Evolutionary conservation across 2,329 filamentous ascomycete genomes (phyloP).

Genomic region (Neurospora sp.): DNA sequence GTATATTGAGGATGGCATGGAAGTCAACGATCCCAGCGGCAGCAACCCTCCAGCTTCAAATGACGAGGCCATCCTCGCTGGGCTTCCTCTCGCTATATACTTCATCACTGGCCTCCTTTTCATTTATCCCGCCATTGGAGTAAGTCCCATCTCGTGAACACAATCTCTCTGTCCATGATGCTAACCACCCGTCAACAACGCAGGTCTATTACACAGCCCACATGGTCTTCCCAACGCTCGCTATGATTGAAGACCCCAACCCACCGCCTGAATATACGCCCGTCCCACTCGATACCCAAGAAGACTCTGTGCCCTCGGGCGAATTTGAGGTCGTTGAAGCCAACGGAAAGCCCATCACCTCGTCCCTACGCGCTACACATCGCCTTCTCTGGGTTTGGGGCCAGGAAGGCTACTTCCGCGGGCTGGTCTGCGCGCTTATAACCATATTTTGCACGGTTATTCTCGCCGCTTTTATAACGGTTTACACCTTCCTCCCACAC

Average conservation of each 20-base stretch:
- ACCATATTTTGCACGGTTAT: conserved; percentile 23
- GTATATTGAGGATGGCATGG: conserved; percentile 2
- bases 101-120: background rate
- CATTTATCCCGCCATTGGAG: background rate
- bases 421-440: conserved; percentile 42
- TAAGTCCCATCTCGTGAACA: background rate
- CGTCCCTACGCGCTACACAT: conserved; percentile 40
- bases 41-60: conserved; percentile 17
- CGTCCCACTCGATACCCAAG: conserved; percentile 30
- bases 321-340: conserved; percentile 23
- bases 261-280: conserved; percentile 42
- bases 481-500: conserved; percentile 21
- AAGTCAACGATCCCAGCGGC: conserved; percentile 22
- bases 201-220: conserved; percentile 42
- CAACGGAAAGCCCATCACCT: conserved; percentile 32
- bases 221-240: conserved; percentile 41
- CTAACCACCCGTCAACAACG: conserved; percentile 9
- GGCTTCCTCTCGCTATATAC: conserved; percentile 19
- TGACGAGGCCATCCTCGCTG: conserved; percentile 20
- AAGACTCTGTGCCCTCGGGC: conserved; percentile 25
- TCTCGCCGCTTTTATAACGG: conserved; percentile 20
- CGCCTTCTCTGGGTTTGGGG: conserved; percentile 54
- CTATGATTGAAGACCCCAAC: conserved; percentile 48
- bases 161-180: background rate
- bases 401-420: conserved; percentile 58